These are phyloP conservation scores for Arthrinium puccinioides DNA, from an alignment of 2,329 filamentous ascomycete species.

Conservation along the genomic window DNA sequence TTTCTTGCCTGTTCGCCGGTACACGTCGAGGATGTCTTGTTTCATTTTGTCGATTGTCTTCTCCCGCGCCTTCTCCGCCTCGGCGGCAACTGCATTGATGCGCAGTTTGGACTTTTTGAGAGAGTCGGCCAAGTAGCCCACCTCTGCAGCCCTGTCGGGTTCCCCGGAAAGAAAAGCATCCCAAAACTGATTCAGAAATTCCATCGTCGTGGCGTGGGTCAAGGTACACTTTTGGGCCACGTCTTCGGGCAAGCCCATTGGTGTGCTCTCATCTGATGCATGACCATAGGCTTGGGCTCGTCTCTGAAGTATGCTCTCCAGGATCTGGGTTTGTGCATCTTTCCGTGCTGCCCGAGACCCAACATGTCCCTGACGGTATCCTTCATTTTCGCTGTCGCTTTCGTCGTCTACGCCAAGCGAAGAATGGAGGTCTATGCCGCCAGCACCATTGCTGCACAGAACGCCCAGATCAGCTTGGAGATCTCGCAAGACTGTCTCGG, in stretches of 20 bases:
- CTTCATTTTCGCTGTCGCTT: constrained; percentile 60
- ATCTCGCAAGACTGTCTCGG: constrained; percentile 57
- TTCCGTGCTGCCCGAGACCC: constrained; percentile 62
- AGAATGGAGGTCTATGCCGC: constrained; percentile 52
- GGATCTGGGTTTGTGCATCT: constrained; percentile 58
- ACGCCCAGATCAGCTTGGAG: constrained; percentile 56
- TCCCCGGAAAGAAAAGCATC: constrained; percentile 84
- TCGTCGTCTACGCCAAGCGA: constrained; percentile 65
- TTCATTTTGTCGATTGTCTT: constrained; percentile 60
- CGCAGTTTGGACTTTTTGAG: constrained; percentile 69
- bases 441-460: constrained; percentile 38
- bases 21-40: constrained; percentile 62
- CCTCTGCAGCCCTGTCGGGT: constrained; percentile 68
- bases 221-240: constrained; percentile 52
- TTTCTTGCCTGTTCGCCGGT: constrained; percentile 67
- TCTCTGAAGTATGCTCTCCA: constrained; percentile 56
- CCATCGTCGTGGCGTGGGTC: constrained; percentile 87
- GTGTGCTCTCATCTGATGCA: constrained; percentile 37
- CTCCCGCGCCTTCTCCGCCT: constrained; percentile 69
- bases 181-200: constrained; percentile 99
- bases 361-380: constrained; percentile 46
- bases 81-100: constrained; percentile 71
- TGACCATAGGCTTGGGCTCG: constrained; percentile 51
- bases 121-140: constrained; percentile 76
- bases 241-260: constrained; percentile 48